phyloP scores from a whole-genome alignment of 2,329 filamentous ascomycete genomes.

The Waltergamsia citrina region DNA sequence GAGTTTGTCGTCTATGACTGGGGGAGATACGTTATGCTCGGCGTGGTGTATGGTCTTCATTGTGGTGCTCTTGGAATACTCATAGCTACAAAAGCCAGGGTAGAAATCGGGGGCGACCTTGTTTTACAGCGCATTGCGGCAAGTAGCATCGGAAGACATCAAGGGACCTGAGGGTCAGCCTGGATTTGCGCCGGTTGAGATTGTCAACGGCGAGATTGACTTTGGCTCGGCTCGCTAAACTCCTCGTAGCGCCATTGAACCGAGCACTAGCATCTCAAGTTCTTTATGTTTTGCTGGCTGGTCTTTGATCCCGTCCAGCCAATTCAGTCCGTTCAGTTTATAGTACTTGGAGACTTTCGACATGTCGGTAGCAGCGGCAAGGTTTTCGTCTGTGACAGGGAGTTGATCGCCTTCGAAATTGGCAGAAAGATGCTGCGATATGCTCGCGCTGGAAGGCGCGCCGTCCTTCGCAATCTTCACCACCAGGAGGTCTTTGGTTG shows the following conservation, averaged over 20 bases:
- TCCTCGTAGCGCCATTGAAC: slow-evolving; percentile 58
- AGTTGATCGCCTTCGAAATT: slow-evolving; percentile 52
- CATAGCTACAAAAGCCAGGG: no score
- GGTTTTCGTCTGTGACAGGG: slow-evolving; percentile 52
- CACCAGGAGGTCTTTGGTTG: slow-evolving; percentile 63
- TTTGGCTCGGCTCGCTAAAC: no score
- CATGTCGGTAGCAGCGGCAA: slow-evolving; percentile 53
- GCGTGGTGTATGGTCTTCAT: no score
- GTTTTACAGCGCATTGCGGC: no score
- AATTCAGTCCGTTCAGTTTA: slow-evolving; percentile 60
- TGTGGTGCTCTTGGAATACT: no score
- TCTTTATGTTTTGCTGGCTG: slow-evolving; percentile 36
- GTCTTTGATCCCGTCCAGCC: slow-evolving; percentile 35
- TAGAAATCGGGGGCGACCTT: no score
- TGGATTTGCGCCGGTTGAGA: no score
- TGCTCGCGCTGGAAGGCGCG: slow-evolving; percentile 28
- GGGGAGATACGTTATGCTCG: no score
- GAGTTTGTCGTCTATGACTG: no score
- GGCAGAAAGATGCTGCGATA: slow-evolving; percentile 49
- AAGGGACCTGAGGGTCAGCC: no score
- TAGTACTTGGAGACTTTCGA: slow-evolving; percentile 74
- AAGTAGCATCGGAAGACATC: no score
- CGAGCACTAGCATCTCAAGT: slow-evolving; percentile 61
- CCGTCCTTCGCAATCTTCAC: slow-evolving; percentile 58
- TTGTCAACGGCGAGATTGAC: no score